Evolutionary conservation across 2,329 filamentous ascomycete species (phyloP), one percentile per base, ranked within the genome.

Genomic region (Chaetomiaceae sp.): DNA sequence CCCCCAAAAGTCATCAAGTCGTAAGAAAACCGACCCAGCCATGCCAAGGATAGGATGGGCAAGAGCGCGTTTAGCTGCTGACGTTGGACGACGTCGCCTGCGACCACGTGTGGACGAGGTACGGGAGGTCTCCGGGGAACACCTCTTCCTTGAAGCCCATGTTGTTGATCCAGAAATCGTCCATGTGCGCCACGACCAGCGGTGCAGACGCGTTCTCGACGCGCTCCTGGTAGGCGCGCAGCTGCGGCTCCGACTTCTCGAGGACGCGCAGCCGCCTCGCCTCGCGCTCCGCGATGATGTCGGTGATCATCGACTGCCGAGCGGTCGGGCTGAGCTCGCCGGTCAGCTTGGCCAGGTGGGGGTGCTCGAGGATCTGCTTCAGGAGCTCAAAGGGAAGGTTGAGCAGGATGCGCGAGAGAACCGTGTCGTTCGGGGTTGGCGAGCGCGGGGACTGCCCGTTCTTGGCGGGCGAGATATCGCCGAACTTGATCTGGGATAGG

Each of bases 381-480:
- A 91, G 73, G 25, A 85, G 72, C 14, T 78, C 72, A 60, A 87
- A 88, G 0, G 88, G 88, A 6, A 91, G 71, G 37, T 88, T 88
- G 48, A 89, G 71, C 2, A 91, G 72, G 20, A 89, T 72, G 25
- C 80, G 83, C 0, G 88, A 90, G 5, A 91, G 70, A 0, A 78
- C 68, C 0, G 74, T 73, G 22, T 77, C 75, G 27, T 75, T 58
- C 58, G 63, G 25, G 3, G 51, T 55, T n/a, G 58, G 54, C 8
- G 36, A n/a, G 40, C 59, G 59, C 9, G 33, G 34, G 14, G 40
- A 8, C 12, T 39, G 39, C 70, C 77, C 48, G 70, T 68, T 59
- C 31, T 60, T 57, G 15, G 55, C 29, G 1, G 54, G 57, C 14
- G 64, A 59, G 29, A 67, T 55, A 49, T 67, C 66, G 6, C 66